Evolutionary conservation across 345 rosid genomes (phyloP).

Genomic region (Psidium guajava): DNA sequence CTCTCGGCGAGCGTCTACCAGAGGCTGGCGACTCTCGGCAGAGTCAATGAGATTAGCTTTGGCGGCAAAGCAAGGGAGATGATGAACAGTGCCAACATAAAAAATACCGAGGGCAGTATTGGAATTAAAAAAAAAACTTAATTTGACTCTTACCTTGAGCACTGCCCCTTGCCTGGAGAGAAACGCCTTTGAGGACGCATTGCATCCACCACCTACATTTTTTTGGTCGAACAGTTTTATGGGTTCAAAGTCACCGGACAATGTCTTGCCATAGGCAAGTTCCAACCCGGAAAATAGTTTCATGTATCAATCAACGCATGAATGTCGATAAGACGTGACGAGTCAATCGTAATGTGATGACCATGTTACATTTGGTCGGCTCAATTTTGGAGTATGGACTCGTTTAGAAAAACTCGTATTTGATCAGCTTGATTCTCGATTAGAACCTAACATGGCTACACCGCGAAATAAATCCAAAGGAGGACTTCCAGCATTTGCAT

Average conservation of each 20-base stretch:
- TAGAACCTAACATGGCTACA: background rate
- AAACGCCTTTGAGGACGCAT: background rate
- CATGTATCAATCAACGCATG: background rate
- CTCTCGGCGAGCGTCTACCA: background rate
- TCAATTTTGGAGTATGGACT: background rate
- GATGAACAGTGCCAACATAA: background rate
- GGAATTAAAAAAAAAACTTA: background rate
- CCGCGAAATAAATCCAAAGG: background rate
- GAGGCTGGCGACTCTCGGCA: background rate
- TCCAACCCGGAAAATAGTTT: background rate
- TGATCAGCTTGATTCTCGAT: background rate
- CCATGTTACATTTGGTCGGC: rapidly evolving
- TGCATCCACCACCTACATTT: background rate
- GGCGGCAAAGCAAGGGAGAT: background rate
- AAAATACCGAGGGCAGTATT: background rate
- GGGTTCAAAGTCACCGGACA: background rate
- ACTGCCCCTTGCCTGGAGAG: background rate
- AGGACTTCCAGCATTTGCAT: background rate
- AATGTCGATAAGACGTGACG: too few species aligned
- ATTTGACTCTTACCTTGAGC: background rate
- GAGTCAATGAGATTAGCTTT: background rate
- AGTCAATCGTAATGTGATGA: too few species aligned
- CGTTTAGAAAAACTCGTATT: background rate
- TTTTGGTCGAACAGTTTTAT: background rate
- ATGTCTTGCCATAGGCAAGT: background rate